Conservation (phyloP, 108 stramenopile species). For the Skeletonema tropicum region DNA sequence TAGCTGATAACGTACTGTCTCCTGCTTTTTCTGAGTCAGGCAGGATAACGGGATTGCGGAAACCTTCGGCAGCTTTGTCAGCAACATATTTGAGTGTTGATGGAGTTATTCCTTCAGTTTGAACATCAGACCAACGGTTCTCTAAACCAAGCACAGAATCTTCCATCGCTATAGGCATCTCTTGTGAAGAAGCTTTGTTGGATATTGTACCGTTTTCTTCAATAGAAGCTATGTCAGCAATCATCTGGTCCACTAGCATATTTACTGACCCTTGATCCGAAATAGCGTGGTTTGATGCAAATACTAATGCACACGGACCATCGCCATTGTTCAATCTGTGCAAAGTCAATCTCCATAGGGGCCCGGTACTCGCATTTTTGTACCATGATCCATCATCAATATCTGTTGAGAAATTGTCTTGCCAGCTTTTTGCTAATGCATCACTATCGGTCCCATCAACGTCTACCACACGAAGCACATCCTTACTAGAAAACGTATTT, state of each 20-base stretch:
- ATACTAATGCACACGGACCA: conserved; percentile 66
- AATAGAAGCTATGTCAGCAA: conserved; percentile 58
- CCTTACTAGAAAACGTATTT: conserved; percentile 39
- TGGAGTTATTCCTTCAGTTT: conserved; percentile 38
- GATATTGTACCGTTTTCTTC: conserved; percentile 39
- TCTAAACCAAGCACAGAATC: conserved; percentile 72
- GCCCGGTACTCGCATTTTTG: conserved; percentile 53
- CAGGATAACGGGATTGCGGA: conserved; percentile 80
- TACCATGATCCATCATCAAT: conserved; percentile 79
- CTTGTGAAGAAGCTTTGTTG: conserved; percentile 44
- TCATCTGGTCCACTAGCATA: conserved; percentile 74
- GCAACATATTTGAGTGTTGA: conserved; percentile 71
- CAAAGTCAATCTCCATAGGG: conserved; percentile 76
- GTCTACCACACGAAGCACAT: conserved; percentile 64
- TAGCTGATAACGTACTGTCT: conserved; percentile 58
- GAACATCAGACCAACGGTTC: conserved; percentile 59
- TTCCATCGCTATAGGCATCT: conserved; percentile 75
- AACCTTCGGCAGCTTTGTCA: conserved; percentile 82
- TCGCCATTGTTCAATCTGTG: conserved; percentile 51
- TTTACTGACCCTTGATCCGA: conserved; percentile 82
- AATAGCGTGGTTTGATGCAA: conserved; percentile 87
- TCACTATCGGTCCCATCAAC: conserved; percentile 38
- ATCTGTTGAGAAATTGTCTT: conserved; percentile 56
- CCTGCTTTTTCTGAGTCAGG: conserved; percentile 61
- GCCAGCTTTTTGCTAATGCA: conserved; percentile 68